These are phyloP conservation scores for Ilex aquifolium DNA, from an alignment of 257 asterid species.

Conservation along the genomic window DNA sequence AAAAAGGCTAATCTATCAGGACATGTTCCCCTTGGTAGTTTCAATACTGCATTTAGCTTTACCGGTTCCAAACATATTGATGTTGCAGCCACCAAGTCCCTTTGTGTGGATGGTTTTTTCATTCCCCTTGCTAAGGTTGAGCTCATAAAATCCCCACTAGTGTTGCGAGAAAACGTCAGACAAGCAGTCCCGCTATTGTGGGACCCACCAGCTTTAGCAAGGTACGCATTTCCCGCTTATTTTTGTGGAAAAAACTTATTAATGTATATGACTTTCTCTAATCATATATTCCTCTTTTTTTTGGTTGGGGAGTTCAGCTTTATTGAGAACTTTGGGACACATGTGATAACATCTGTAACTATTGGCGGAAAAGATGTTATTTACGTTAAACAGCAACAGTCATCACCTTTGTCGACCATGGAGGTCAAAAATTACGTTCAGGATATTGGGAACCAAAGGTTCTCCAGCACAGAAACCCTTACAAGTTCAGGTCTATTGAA, in stretches of 20 bases:
- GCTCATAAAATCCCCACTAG: conserved; percentile 44
- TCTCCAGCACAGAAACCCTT: conserved; percentile 56
- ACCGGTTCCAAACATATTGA: conserved; percentile 61
- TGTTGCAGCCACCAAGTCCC: conserved; percentile 67
- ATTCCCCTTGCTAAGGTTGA: conserved; percentile 68
- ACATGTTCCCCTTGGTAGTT: conserved; percentile 65
- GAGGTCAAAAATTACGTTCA: conserved; percentile 83
- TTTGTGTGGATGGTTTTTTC: conserved; percentile 76
- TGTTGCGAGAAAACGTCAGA: conserved; percentile 50
- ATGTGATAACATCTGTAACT: conserved; percentile 69
- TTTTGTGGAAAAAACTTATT: neutral
- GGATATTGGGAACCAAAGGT: conserved; percentile 83
- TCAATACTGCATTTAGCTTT: conserved; percentile 70
- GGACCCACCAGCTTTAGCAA: conserved; percentile 86
- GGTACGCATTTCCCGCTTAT: conserved; percentile 27
- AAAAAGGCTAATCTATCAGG: conserved; percentile 60
- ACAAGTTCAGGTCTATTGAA: conserved; percentile 68
- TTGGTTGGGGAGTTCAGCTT: conserved; percentile 45
- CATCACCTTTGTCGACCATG: conserved; percentile 54
- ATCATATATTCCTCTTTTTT: conserved; percentile 9
- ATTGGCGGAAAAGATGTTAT: conserved; percentile 88
- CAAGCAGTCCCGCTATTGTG: conserved; percentile 69
- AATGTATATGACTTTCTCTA: neutral
- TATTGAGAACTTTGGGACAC: conserved; percentile 85
- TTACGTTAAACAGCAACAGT: conserved; percentile 62